These are phyloP conservation scores for Colletotrichum tabaci DNA, from an alignment of 2,329 filamentous ascomycete species.

Conservation along the genomic window DNA sequence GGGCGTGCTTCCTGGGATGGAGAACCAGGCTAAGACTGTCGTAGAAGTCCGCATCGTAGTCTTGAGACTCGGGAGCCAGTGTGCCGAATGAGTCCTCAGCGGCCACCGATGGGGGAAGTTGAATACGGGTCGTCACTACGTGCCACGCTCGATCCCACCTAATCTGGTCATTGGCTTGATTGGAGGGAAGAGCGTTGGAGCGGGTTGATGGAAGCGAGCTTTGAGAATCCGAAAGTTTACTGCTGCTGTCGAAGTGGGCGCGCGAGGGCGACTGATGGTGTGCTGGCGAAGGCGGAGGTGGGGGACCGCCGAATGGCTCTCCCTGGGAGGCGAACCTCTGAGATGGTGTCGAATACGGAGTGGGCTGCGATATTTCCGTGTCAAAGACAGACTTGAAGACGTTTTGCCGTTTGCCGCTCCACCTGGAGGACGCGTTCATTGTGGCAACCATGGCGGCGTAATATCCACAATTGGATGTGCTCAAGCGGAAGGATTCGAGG, in stretches of 20 bases:
- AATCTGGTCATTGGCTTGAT: constrained; percentile 64
- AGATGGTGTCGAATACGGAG: constrained; percentile 59
- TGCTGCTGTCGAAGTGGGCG: constrained; percentile 18
- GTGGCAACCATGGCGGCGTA: constrained; percentile 27
- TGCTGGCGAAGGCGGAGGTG: constrained; percentile 41
- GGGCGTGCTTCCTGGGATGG: constrained; percentile 61
- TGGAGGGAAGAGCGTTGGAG: constrained; percentile 29
- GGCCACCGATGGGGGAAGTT: constrained; percentile 69
- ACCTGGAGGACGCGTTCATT: constrained; percentile 37
- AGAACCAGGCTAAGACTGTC: constrained; percentile 69
- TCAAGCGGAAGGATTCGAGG: constrained; percentile 35
- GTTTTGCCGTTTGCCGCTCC: constrained; percentile 55
- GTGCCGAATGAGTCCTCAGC: constrained; percentile 69
- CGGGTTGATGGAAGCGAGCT: constrained; percentile 42
- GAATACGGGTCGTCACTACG: constrained; percentile 70
- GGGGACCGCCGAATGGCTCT: constrained; percentile 62
- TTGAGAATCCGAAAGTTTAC: constrained; percentile 31
- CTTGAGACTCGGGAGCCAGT: constrained; percentile 60
- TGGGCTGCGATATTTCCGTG: constrained; percentile 64
- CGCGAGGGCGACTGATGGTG: constrained; percentile 43
- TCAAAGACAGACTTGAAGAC: constrained; percentile 72
- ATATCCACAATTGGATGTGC: constrained; percentile 17
- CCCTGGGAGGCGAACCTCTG: constrained; percentile 58
- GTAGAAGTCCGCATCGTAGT: constrained; percentile 62
- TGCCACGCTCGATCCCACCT: constrained; percentile 76